Evolutionary conservation across 1,284 basidiomycete genomes (phyloP), one percentile per base, ranked within the genome.

Genomic region (Moesziomyces sp.): DNA sequence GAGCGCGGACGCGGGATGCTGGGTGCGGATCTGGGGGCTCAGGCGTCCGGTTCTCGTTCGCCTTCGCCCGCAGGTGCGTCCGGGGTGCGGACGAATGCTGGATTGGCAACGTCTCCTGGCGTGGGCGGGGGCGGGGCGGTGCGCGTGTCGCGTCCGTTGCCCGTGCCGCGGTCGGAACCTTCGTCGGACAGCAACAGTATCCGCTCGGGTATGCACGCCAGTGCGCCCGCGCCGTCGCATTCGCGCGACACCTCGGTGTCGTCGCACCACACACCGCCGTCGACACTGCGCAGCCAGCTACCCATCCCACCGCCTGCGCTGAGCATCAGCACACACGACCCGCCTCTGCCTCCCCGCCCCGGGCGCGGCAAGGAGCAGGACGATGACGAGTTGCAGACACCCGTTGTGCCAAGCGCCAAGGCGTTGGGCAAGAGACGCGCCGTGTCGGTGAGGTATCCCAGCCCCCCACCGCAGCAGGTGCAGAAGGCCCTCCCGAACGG

Each of bases 401-500:
- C 79, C 14, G 47, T 74, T 4, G 58, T 65, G 35, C 79, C 79
- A 1, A 73, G 66, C 35, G 79, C 59, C 24, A 81, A 81, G 45
- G 79, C 79, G 21, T 51, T 81, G 30, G 79, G 79, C 2, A 81
- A 81, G 70, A 58, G 79, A 19, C 56, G 79, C 24, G 71, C 71
- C 3, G 54, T 77, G 18, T 59, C 56, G 28, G 56, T 73, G 0
- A 23, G 64, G 23, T 67, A 73, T 23, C 64, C 70, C 4, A 49
- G 50, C 13, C 64, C 63, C 11, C 63, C 69, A 11, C 45, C 35
- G 14, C 16, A 34, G 23, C 47, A 44, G 34, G 19, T 14, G 24
- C 19, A 11, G 9, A 43, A 14, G 24, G 21, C 19, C 13, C 48
- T 44, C 8, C 46, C 51, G 21, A 35, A 52, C 44, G 24, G 44